Evolutionary conservation across 345 rosid species (phyloP), one percentile per base, ranked within the genome.

Genomic region (Eucalyptus caleyi): DNA sequence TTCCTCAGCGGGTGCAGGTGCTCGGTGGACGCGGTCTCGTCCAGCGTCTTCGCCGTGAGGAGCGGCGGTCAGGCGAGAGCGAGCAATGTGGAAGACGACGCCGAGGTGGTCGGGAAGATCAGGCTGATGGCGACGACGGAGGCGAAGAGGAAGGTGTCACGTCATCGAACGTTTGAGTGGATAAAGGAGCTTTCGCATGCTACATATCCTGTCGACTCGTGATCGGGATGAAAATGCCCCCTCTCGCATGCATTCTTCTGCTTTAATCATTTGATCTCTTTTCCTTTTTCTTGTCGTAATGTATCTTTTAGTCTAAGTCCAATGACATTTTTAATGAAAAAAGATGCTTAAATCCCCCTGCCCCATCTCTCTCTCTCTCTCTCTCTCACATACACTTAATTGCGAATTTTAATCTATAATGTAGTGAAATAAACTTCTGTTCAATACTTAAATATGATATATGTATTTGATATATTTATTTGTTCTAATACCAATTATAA

Each of bases 151-250:
- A 95, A 92, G 89, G 89, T 72, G 92, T 96, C 97, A 86, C 93
- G 96, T 81, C 96, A 93, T 89, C 90, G 99, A 92, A 96, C 99
- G 86, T 94, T 93, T 91, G 98, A 97, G 80, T 97, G 99, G 99
- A 90, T 96, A 89, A 96, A 94, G 92, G 96, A 96, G 89, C 96
- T 96, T 90, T 95, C 98, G 50, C 90, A 77, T 77, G 85, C 85
- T 21, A 77, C 85, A 21, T 77, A 23, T 40, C 85, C 85, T 77
- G 85, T 77, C 85, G 85, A 77, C 47, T 77, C 30, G 45, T 40
- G 88, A 50, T 51, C 40, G 87, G 23, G 87, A 86, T 16, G 59
- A 50, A 53, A 86, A 32, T n/a, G 30, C 34, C 32, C n/a, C 1
- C 86, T 72, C 50, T 34, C 89, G 89, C 85, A 26, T 42, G 30